Evolutionary conservation across 176 grass and related monocot genomes (phyloP), one percentile per base, ranked within the genome.

Genomic region (Bromus sterilis): DNA sequence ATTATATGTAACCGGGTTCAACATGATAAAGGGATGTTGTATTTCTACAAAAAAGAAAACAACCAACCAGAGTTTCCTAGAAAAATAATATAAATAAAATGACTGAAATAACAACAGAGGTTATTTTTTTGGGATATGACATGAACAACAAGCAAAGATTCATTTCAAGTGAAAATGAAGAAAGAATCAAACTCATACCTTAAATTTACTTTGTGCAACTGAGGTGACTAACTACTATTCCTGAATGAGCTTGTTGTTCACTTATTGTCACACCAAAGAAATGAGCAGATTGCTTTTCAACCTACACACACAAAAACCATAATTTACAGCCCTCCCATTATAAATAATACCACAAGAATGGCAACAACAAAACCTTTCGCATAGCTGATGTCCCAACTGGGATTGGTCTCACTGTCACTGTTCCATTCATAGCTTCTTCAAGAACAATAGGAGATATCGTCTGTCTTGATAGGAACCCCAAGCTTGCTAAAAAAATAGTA

Each of bases 261-360:
- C 40, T 95, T 87, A 98, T 95, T 62, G 96, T 98, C 26, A 95
- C 93, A 71, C 96, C 96, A 91, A 89, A 98, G 89, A 98, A 98
- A 88, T 98, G 96, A 89, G 96, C 96, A 71, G 79, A 86, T 88
- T 98, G 96, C 82, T 95, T 98, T 55, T 98, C 96, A 85, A 98
- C 96, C 95, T 98, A 84, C 36, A 81, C 65, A 84, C 76, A 68
- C 46, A n/a, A 28, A 70, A 26, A 69, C 6, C 36, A 77, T 56
- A 80, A 71, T 77, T 76, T 29, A 63, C 3, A 74, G 40, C 29
- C 6, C 72, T 18, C 44, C 24, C 9, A 78, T 91, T 63, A 37
- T 57, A 77, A 57, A 49, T 23, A 84, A 75, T 85, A n/a, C 18
- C 18, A 74, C 36, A 80, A 84, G 68, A 84, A 74, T 28, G 66